Base-by-base conservation (phyloP, 495 filamentous ascomycete species). In the Daldinia concentrica region DNA sequence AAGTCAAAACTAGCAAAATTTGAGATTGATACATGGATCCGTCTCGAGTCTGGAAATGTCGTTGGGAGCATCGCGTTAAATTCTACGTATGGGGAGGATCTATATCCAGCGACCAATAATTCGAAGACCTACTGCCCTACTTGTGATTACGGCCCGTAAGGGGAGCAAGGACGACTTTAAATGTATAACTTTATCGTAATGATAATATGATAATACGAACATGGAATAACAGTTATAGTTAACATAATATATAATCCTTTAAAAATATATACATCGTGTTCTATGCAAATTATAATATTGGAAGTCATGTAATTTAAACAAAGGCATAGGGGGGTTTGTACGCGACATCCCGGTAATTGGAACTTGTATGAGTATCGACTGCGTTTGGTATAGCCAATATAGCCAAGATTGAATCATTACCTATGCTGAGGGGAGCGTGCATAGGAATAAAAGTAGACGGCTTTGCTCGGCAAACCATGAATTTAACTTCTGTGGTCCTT, bases 21-120 rank as follows among this genome's bases (percentile, higher is more conserved):
- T 32, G 79, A 78, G 17, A 75, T 89, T 1, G 83, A 89, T 48
- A 91, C 90, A 0, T 92, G 89, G 86, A 83, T 92, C 56, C 82
- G 88, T 26, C 80, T 93, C 51, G 90, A 93, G 74, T 82, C 83
- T 36, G 88, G 86, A 0, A 78, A 77, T n/a, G 72, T 86, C 1
- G 83, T 88, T 4, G 87, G 86, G 3, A 75, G 75, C 11, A 85
- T 92, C n/a, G 83, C 79, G 41, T 77, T 94, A 65, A 94, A 94
- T 69, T 64, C 75, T n/a, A 92, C 90, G 1, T 93, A 90, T 77
- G 89, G 90, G 0, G 51, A 79, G 51, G 90, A 93, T 75, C 24
- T 29, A 22, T 91, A 91, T 75, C 80, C 85, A 2, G 67, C 64
- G 0, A 83, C 81, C 52, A 76, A 79, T 9, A 68, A 83, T 54